phyloP scores from a whole-genome alignment of 257 asterid species.

The Euphrasia confusa region DNA sequence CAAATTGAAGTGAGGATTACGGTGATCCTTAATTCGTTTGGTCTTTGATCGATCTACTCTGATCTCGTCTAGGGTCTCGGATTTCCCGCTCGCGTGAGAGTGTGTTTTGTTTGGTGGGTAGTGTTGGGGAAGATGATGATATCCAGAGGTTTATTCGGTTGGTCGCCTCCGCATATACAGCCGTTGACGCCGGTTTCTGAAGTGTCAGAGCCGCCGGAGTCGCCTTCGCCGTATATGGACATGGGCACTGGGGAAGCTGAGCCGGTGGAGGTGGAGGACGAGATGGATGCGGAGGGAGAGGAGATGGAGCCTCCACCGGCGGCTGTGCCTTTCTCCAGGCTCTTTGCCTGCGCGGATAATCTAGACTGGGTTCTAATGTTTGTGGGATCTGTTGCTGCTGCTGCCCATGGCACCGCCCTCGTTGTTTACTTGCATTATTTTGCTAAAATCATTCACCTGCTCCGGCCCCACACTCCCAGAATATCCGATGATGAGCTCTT shows the following conservation, averaged over 20 bases:
- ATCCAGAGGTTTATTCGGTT: conserved; percentile 93
- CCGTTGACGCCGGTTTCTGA: conserved; percentile 98
- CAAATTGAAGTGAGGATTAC: background rate
- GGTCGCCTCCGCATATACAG: conserved; percentile 99
- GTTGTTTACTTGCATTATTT: conserved; percentile 95
- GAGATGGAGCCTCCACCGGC: conserved; percentile 98
- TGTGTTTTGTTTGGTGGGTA: background rate
- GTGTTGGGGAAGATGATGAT: conserved; percentile 66
- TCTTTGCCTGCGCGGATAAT: conserved; percentile 85
- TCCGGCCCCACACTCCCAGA: conserved; percentile 31
- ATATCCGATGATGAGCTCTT: conserved; percentile 39
- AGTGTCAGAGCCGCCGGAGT: conserved; percentile 99
- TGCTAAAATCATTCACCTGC: conserved; percentile 70
- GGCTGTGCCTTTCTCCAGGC: conserved; percentile 86
- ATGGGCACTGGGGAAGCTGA: conserved; percentile 56
- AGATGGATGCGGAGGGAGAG: conserved; percentile 76
- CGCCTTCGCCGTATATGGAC: conserved; percentile 93
- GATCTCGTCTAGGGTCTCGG: conserved; percentile 33
- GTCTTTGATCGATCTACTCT: conserved; percentile 26
- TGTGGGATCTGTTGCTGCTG: conserved; percentile 94
- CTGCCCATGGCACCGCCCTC: conserved; percentile 90
- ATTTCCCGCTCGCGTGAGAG: conserved; percentile 9
- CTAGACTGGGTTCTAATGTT: conserved; percentile 89
- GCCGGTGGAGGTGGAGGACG: conserved; percentile 83
- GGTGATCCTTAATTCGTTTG: background rate